These are phyloP conservation scores for Amaranthus hypochondriacus DNA, from an alignment of 148 eudicot genomes.

Conservation along the genomic window DNA sequence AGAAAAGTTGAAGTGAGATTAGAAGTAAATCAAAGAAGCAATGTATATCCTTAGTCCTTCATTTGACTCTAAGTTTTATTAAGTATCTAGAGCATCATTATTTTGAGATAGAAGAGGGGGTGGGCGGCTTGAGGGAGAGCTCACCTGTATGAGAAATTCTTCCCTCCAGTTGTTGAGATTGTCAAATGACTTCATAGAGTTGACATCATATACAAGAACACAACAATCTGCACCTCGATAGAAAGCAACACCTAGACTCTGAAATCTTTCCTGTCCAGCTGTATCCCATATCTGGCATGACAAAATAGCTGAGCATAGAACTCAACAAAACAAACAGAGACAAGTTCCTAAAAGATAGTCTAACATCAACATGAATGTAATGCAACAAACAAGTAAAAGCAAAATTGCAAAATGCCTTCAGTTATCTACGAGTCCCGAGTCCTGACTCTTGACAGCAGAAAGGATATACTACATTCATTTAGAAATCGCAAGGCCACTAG, in stretches of 20 bases:
- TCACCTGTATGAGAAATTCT: conserved; percentile 91
- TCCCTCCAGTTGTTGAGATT: conserved; percentile 88
- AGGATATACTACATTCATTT: too few relatives aligned
- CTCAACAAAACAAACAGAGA: too few relatives aligned
- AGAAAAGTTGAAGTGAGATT: neutral
- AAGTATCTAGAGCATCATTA: neutral
- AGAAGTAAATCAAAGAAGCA: neutral
- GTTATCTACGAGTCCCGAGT: too few relatives aligned
- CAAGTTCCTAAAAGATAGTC: too few relatives aligned
- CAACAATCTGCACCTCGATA: conserved; percentile 98
- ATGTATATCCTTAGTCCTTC: neutral
- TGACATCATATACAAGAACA: conserved; percentile 93
- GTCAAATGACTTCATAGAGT: conserved; percentile 87
- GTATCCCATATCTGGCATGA: conserved; percentile 89
- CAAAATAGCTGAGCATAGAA: neutral
- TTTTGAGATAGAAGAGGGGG: neutral
- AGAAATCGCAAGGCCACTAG: too few relatives aligned
- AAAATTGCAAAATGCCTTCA: too few relatives aligned
- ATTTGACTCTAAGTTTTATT: neutral
- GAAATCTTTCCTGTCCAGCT: conserved; percentile 97
- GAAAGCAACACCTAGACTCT: conserved; percentile 94
- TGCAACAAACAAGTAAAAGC: too few relatives aligned
- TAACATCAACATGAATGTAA: too few relatives aligned
- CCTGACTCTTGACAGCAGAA: too few relatives aligned
- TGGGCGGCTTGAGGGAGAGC: neutral